Conservation (phyloP, 352 stramenopile genomes). For the Peronospora farinosa region DNA sequence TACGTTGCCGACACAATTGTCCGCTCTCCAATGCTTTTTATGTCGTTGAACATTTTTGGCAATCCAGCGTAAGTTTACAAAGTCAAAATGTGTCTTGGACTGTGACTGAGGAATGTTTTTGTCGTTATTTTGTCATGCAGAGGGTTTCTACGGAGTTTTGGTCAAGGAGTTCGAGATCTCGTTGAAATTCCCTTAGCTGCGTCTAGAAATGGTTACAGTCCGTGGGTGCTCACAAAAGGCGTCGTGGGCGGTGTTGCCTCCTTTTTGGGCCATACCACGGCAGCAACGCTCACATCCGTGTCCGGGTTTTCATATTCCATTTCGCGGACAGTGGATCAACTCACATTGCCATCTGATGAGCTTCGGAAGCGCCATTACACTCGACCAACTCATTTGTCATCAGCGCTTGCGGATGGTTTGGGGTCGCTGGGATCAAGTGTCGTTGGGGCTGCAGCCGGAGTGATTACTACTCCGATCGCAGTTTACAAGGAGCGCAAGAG, state of each 20-base stretch:
- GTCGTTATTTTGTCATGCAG: conserved; percentile 25
- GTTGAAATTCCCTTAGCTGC: conserved; percentile 71
- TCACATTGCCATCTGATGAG: conserved; percentile 59
- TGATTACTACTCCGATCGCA: conserved; percentile 71
- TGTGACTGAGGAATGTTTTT: conserved; percentile 4
- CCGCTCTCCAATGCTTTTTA: conserved; percentile 64
- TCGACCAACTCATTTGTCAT: conserved; percentile 55
- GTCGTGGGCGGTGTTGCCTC: conserved; percentile 61
- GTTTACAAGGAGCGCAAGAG: conserved; percentile 63
- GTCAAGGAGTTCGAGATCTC: conserved; percentile 61
- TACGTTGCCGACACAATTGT: conserved; percentile 80
- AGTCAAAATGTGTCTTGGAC: background rate
- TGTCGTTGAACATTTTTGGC: conserved; percentile 82
- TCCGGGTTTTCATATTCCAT: conserved; percentile 81
- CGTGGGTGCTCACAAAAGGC: conserved; percentile 68
- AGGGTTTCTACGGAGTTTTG: conserved; percentile 69
- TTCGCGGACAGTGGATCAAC: conserved; percentile 73
- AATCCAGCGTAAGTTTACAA: conserved; percentile 70
- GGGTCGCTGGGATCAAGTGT: conserved; percentile 69
- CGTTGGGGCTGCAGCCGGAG: conserved; percentile 63
- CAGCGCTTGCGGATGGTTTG: conserved; percentile 55
- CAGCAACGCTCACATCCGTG: conserved; percentile 61
- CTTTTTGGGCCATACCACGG: conserved; percentile 63
- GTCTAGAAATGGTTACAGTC: conserved; percentile 66
- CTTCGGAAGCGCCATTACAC: conserved; percentile 57